Base-by-base conservation (phyloP, 768 basidiomycete genomes). In the Termitomyces bulborhizus region DNA sequence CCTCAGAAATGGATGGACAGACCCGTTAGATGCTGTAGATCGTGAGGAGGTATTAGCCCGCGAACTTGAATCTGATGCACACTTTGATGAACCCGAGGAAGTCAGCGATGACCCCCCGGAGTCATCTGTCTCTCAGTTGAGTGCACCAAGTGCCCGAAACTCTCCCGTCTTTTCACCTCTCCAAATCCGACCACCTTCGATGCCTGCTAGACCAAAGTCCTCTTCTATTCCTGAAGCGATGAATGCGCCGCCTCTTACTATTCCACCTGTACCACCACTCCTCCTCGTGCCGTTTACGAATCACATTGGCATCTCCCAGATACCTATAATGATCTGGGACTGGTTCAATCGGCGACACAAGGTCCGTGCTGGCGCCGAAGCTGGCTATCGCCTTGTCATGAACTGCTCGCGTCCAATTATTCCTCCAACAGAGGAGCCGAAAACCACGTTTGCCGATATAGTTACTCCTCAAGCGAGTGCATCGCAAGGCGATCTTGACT, bases 311-410 rank as follows among this genome's bases (percentile, higher is more conserved):
- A 79, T 95, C 65, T 80, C 77, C 29, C 89, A 90, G 64, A 84
- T 96, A 54, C 94, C 94, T 12, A 71, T 81, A 62, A 95, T 96
- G 93, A 80, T 96, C 46, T 87, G 84, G 83, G 90, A 85, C 59
- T 93, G 93, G 71, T 98, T 97, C 75, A 94, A 93, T 66, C 86
- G 90, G 66, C 84, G 93, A 7, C 73, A 83, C 46, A 84, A 88
- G 64, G 92, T 93, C n/a, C 79, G 71, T 6, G 69, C 80, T 12
- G 96, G 96, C 32, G 86, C 89, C 9, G 85, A 95, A 60, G 87
- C 87, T 11, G 94, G 87, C 0, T 88, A 90, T 66, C 73, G 76
- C 45, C 75, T 98, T 54, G 79, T 97, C 60, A 75, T 78, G 68
- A 75, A 73, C 6, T 63, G 76, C 45, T 83, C 81, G 2, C 82